A percentile compares a stretch with the other conserved stretches of the same genome.
Evolutionary conservation across 805 yeast genomes (phyloP).

Genomic region (Candida tallmaniae): DNA sequence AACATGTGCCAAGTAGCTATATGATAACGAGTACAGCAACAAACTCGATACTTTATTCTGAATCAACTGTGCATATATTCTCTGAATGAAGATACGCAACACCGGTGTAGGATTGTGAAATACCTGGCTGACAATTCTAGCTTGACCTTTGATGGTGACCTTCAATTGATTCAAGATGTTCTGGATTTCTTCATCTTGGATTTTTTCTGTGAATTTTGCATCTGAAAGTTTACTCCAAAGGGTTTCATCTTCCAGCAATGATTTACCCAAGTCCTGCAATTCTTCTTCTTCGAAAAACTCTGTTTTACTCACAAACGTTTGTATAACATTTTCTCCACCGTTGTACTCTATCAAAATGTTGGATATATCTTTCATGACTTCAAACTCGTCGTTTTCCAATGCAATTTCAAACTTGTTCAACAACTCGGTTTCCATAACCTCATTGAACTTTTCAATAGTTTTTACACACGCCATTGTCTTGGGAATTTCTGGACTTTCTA

Average conservation of each 20-base stretch:
- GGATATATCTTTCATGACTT: slow-evolving; percentile 73
- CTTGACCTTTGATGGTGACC: slow-evolving; percentile 63
- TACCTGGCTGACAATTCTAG: slow-evolving; percentile 66
- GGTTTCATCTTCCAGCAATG: slow-evolving; percentile 35
- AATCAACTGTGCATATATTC: slow-evolving; percentile 71
- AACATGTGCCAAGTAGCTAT: slow-evolving; percentile 67
- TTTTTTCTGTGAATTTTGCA: slow-evolving; percentile 47
- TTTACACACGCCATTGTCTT: slow-evolving; percentile 33
- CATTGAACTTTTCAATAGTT: slow-evolving; percentile 66
- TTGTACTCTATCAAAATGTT: slow-evolving; percentile 73
- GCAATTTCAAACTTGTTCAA: slow-evolving; percentile 68
- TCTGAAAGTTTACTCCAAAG: slow-evolving; percentile 60
- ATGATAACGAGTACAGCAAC: slow-evolving; percentile 57
- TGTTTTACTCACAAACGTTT: slow-evolving; percentile 76
- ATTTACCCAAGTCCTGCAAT: slow-evolving; percentile 17
- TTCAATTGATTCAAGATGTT: slow-evolving; percentile 48
- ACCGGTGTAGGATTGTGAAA: slow-evolving; percentile 71
- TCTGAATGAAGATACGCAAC: slow-evolving; percentile 62
- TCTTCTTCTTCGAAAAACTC: slow-evolving; percentile 54
- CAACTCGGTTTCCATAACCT: slow-evolving; percentile 67
- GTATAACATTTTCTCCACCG: slow-evolving; percentile 79
- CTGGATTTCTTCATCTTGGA: slow-evolving; percentile 50
- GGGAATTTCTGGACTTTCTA: slow-evolving; percentile 51
- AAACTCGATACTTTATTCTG: slow-evolving; percentile 53
- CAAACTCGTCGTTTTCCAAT: slow-evolving; percentile 63